Percentiles rank a stretch among this genome's conserved stretches.
phyloP scores from a whole-genome alignment of 768 basidiomycete genomes.

The Lactarius tabidus region DNA sequence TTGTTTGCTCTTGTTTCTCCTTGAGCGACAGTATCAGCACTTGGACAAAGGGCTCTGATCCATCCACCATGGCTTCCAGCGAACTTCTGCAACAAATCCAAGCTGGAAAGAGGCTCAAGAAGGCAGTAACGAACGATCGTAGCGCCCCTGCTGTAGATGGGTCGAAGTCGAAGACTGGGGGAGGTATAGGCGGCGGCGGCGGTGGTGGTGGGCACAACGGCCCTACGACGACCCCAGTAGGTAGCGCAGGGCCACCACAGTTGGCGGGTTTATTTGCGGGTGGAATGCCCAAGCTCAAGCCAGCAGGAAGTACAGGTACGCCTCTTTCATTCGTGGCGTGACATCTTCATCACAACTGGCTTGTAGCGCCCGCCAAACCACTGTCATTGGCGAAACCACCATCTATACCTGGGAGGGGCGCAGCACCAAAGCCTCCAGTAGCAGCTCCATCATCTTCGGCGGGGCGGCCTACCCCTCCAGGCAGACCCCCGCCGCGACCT shows the following conservation, averaged over 20 bases:
- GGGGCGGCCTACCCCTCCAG: conserved; percentile 31
- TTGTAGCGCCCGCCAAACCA: conserved; percentile 27
- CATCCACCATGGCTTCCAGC: conserved; percentile 56
- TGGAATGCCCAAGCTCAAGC: conserved; percentile 86
- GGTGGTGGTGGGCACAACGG: conserved; percentile 39
- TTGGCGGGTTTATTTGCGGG: conserved; percentile 84
- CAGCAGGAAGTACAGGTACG: conserved; percentile 47
- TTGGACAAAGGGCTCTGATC: not conserved
- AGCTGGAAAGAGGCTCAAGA: conserved; percentile 77
- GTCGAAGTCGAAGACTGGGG: conserved; percentile 39
- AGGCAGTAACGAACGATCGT: conserved; percentile 77
- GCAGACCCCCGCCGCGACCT: conserved; percentile 26
- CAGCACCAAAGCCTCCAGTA: conserved; percentile 30
- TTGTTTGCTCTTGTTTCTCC: conserved; percentile 17
- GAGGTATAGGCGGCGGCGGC: conserved; percentile 32
- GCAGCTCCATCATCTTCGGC: conserved; percentile 28
- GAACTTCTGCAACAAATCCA: conserved; percentile 81
- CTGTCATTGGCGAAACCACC: conserved; percentile 22
- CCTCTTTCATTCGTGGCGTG: not conserved
- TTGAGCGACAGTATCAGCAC: not conserved
- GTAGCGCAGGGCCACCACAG: conserved; percentile 63
- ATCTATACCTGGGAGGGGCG: conserved; percentile 36
- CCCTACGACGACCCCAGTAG: conserved; percentile 28
- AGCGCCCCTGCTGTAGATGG: conserved; percentile 62
- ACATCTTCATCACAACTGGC: not conserved